phyloP scores from a whole-genome alignment of 768 basidiomycete genomes.

The Mycena kentingensis region DNA sequence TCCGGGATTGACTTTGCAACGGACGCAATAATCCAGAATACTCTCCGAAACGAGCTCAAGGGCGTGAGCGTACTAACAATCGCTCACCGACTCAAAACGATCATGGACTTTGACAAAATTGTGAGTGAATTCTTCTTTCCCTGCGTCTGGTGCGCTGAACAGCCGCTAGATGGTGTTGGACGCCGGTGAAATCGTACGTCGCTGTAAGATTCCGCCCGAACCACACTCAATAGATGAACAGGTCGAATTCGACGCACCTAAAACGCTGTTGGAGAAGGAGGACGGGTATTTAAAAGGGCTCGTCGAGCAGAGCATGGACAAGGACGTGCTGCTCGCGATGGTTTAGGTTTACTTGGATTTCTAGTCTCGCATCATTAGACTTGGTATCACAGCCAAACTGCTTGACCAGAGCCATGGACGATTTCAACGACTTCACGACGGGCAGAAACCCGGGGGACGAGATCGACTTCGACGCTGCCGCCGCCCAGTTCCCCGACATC shows the following conservation, averaged over 20 bases:
- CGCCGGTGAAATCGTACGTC: slow-evolving; percentile 33
- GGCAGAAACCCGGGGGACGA: slow-evolving; percentile 44
- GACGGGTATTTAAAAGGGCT: slow-evolving; percentile 40
- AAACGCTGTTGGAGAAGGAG: slow-evolving; percentile 42
- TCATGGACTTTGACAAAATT: slow-evolving; percentile 32
- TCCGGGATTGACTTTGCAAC: slow-evolving; percentile 41
- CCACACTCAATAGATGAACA: slow-evolving; percentile 18
- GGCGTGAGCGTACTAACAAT: slow-evolving; percentile 44
- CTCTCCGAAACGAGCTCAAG: slow-evolving; percentile 37
- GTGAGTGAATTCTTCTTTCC: too few species aligned
- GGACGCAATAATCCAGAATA: slow-evolving; percentile 48
- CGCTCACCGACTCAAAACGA: slow-evolving; percentile 39
- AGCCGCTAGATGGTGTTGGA: slow-evolving; percentile 34
- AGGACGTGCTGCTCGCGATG: slow-evolving; percentile 37
- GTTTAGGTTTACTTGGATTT: neutral
- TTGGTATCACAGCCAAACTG: too few species aligned
- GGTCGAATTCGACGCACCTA: slow-evolving; percentile 45
- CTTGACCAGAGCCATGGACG: too few species aligned
- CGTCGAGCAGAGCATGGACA: slow-evolving; percentile 46
- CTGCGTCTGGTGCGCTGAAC: too few species aligned
- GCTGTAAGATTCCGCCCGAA: neutral
- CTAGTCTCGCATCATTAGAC: too few species aligned
- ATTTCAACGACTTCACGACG: slow-evolving; percentile 25
- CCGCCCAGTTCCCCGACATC: slow-evolving; percentile 84
- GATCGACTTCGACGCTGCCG: slow-evolving; percentile 81